These are phyloP conservation scores for Fremontodendron californicum DNA, from an alignment of 345 rosid species.

Conservation along the genomic window DNA sequence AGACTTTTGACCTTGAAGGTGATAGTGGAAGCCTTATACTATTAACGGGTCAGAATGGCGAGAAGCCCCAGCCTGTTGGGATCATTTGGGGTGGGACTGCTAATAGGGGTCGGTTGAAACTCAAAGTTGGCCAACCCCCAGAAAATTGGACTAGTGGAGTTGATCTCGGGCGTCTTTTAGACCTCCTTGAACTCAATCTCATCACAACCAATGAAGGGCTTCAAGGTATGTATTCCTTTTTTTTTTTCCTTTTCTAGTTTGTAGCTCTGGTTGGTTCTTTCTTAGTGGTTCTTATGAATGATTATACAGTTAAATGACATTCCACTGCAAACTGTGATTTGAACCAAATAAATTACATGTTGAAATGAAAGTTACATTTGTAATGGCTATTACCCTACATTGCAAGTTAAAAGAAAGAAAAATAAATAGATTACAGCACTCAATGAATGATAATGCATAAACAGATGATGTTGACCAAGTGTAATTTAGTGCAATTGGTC, in stretches of 20 bases:
- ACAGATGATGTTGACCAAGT: not conserved
- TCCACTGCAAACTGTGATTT: not conserved
- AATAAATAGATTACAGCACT: too few relatives aligned
- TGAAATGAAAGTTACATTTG: not conserved
- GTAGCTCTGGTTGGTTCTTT: not conserved
- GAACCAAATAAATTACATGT: not conserved
- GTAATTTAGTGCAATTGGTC: not conserved
- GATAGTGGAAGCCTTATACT: conserved; percentile 76
- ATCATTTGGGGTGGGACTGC: conserved; percentile 87
- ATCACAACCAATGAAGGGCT: conserved; percentile 57
- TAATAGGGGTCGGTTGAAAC: conserved; percentile 62
- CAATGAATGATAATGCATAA: not conserved
- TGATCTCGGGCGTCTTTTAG: conserved; percentile 75
- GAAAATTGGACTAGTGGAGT: conserved; percentile 85
- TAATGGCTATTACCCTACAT: not conserved
- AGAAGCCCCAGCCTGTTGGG: conserved; percentile 63
- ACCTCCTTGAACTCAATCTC: conserved; percentile 68
- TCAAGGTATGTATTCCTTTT: conserved; percentile 40
- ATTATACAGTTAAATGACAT: not conserved
- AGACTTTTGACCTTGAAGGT: conserved; percentile 73
- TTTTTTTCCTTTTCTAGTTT: not conserved
- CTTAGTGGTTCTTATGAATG: not conserved
- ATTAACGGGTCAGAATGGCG: conserved; percentile 40
- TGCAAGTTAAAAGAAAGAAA: not conserved
- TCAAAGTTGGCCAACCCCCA: conserved; percentile 65